Evolutionary conservation across 192 early-diverging fungal genomes (phyloP), one percentile per base, ranked within the genome.

Genomic region (Coemansia guatemalensis): DNA sequence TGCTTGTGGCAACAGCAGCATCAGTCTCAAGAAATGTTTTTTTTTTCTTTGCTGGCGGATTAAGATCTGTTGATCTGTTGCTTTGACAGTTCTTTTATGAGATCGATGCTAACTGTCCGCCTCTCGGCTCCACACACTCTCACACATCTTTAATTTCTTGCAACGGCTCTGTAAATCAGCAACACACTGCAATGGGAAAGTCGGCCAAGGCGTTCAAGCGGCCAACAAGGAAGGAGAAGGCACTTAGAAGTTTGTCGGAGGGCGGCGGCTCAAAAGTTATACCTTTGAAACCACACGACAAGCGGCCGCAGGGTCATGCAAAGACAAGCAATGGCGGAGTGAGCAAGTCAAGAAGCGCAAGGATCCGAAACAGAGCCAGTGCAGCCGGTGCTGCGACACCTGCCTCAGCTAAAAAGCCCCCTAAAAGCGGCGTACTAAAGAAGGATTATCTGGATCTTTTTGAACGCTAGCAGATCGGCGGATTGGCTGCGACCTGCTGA

Each of bases 191-290:
- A 65, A 89, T 89, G 88, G 88, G 88, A 35, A 86, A 84, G 49
- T 86, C 84, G 47, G 88, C 88, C 61, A 89, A 89, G 74, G 85
- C 85, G 51, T 83, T 86, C 67, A 88, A 88, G 65, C 78, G 88
- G 14, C 86, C 86, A 12, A 82, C 83, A 9, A 85, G 83, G 58
- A 85, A 88, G 66, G 82, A 89, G 57, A 89, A 86, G 73, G 85
- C 85, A 26, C 69, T 75, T 11, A 64, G 64, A 57, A 73, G 68
- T 51, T 32, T 25, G 8, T 20, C 50, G 2, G 33, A 62, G 58
- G 56, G 57, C 69, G 17, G 25, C 20, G n/a, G 29, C 48, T 25
- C 27, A 27, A 20, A 32, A 8, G 32, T 8, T 23, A 4, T 41
- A 27, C 24, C 57, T 22, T n/a, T 12, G 24, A 49, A 56, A 21